Evolutionary conservation across 148 eudicot genomes (phyloP).

Genomic region (Rhododendron vialii): DNA sequence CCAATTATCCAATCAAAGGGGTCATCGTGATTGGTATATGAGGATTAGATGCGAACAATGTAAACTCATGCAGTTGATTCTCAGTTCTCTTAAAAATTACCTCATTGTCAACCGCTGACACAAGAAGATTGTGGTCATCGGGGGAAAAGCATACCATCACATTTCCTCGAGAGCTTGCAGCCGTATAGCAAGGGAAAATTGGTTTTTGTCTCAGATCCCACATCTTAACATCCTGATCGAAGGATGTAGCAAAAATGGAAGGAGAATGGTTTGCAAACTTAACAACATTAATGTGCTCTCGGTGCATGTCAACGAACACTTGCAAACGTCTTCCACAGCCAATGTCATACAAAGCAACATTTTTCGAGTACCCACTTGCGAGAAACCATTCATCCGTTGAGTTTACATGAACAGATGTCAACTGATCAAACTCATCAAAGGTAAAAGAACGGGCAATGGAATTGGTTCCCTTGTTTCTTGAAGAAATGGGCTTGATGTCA

Average conservation of each 20-base stretch:
- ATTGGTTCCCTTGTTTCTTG: slow-evolving; percentile 28
- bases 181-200: slow-evolving; percentile 65
- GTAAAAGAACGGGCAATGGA: slow-evolving; percentile 30
- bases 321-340: slow-evolving; percentile 62
- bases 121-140: slow-evolving; percentile 84
- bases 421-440: slow-evolving; percentile 75
- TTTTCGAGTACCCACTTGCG: slow-evolving; percentile 77
- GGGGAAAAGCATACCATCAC: slow-evolving; percentile 97
- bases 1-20: neutral
- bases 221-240: slow-evolving; percentile 87
- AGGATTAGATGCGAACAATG: neutral
- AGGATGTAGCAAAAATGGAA: slow-evolving; percentile 79
- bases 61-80: neutral
- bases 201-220: slow-evolving; percentile 88
- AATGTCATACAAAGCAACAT: slow-evolving; percentile 82
- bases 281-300: slow-evolving; percentile 83
- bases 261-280: slow-evolving; percentile 86
- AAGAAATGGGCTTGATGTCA: slow-evolving; percentile 39
- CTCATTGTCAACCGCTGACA: slow-evolving; percentile 94
- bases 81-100: slow-evolving; percentile 26
- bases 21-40: neutral
- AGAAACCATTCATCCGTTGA: slow-evolving; percentile 82
- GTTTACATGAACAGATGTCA: slow-evolving; percentile 90
- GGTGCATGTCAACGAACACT: slow-evolving; percentile 63
- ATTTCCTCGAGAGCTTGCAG: slow-evolving; percentile 87